Conservation (phyloP, 345 rosid species). For the Litchi chinensis region DNA sequence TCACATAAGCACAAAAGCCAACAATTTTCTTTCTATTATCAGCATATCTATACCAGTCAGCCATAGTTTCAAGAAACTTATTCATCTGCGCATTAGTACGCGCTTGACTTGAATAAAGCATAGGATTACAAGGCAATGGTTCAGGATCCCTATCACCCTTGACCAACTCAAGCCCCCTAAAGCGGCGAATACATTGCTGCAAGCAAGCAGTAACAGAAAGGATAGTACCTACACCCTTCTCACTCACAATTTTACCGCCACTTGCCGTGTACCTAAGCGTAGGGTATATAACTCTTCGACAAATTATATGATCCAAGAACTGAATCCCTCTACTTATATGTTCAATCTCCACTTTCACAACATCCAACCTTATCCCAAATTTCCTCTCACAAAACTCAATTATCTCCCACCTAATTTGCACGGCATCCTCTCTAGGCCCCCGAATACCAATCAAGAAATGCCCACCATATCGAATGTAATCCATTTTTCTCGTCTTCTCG, state of each 20-base stretch:
- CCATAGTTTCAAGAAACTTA: slow-evolving; percentile 95
- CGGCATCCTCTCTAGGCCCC: slow-evolving; percentile 92
- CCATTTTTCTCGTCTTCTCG: slow-evolving; percentile 96
- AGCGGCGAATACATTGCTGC: slow-evolving; percentile 79
- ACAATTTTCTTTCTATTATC: slow-evolving; percentile 93
- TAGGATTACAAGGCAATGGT: slow-evolving; percentile 89
- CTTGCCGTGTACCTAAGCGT: slow-evolving; percentile 80
- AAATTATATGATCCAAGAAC: slow-evolving; percentile 91
- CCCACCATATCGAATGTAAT: slow-evolving; percentile 82
- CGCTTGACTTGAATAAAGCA: slow-evolving; percentile 97
- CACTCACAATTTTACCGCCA: slow-evolving; percentile 83
- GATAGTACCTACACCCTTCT: slow-evolving; percentile 89
- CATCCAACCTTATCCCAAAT: slow-evolving; percentile 68
- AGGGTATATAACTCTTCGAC: slow-evolving; percentile 77
- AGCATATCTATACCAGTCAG: slow-evolving; percentile 95
- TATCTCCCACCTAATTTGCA: slow-evolving; percentile 60
- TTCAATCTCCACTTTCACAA: slow-evolving; percentile 77
- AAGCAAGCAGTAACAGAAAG: slow-evolving; percentile 93
- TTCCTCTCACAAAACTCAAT: slow-evolving; percentile 65
- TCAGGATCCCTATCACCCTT: slow-evolving; percentile 98
- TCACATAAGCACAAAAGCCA: slow-evolving; percentile 93
- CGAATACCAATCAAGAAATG: slow-evolving; percentile 91
- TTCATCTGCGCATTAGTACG: slow-evolving; percentile 97
- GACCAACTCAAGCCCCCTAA: slow-evolving; percentile 76
- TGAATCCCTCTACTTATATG: slow-evolving; percentile 84